Percentiles rank a stretch among this genome's conserved stretches.
These are phyloP conservation scores for Cutaneotrichosporon arboriforme DNA, from an alignment of 1,284 basidiomycete species.

Conservation along the genomic window DNA sequence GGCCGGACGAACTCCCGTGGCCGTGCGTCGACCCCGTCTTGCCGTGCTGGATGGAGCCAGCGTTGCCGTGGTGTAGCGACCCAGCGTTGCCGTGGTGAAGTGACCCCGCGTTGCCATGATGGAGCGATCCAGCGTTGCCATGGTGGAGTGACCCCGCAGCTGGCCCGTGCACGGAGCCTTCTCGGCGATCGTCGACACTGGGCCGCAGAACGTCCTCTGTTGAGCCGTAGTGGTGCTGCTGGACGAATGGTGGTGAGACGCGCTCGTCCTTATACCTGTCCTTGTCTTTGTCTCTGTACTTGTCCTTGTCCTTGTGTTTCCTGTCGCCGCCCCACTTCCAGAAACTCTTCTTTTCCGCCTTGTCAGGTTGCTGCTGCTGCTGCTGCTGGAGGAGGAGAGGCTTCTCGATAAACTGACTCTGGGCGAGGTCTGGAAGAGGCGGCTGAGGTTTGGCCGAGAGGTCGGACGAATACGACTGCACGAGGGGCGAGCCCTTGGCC, in stretches of 20 bases:
- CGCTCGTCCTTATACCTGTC: not conserved
- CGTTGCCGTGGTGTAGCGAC: not conserved
- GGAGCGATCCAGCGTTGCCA: not conserved
- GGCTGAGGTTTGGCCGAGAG: constrained; percentile 1
- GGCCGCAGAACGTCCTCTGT: constrained; percentile 10
- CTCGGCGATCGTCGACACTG: constrained; percentile 19
- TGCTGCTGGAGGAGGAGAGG: no score
- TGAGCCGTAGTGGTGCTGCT: not conserved
- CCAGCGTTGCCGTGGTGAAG: not conserved
- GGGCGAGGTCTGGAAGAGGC: not conserved
- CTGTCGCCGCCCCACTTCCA: constrained; percentile 9
- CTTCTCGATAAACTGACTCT: constrained; percentile 6
- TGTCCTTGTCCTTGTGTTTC: constrained; percentile 9
- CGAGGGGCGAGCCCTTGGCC: constrained; percentile 11
- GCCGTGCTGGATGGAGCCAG: not conserved
- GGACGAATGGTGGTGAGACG: not conserved
- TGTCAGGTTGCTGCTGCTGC: no score
- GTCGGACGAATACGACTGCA: constrained; percentile 10
- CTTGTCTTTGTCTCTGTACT: not conserved
- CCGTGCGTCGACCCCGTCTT: constrained; percentile 8
- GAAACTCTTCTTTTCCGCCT: constrained; percentile 15
- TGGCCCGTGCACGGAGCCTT: not conserved
- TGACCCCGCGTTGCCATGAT: not conserved
- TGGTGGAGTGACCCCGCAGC: not conserved
- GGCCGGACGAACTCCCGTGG: constrained; percentile 17